Conservation (phyloP, 2,329 filamentous ascomycete genomes). For the Arthroderma sp. region DNA sequence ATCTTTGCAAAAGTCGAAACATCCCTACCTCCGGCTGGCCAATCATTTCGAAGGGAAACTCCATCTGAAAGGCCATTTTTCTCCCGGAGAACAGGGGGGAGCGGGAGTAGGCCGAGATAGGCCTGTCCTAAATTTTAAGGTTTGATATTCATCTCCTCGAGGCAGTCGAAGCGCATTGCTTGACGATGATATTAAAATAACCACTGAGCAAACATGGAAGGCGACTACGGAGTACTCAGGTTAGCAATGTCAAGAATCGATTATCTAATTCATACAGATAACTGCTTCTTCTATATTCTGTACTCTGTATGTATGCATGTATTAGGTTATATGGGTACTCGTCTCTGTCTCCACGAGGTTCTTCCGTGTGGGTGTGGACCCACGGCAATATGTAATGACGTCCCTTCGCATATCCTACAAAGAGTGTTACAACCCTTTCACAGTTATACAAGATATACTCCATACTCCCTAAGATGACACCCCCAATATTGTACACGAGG, state of each 20-base stretch:
- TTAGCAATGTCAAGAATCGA: no score
- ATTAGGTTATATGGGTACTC: no score
- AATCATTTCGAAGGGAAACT: not conserved
- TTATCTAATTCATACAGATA: no score
- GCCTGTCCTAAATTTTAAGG: not conserved
- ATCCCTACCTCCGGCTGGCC: not conserved
- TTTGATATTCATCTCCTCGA: not conserved
- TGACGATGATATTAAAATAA: not conserved
- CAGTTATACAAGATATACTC: no score
- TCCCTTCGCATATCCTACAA: not conserved
- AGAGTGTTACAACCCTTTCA: not conserved
- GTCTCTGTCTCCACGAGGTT: not conserved
- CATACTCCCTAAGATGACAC: not conserved
- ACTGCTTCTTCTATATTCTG: not conserved
- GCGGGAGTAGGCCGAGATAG: not conserved
- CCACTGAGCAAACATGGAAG: not conserved
- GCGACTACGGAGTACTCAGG: not conserved
- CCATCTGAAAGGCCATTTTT: not conserved
- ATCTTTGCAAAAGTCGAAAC: not conserved
- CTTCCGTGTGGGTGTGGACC: not conserved
- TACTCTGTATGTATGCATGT: no score
- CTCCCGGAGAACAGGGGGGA: not conserved
- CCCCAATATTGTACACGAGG: not conserved
- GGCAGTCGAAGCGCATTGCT: not conserved
- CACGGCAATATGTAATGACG: not conserved